Evolutionary conservation across 805 yeast genomes (phyloP), one percentile per base, ranked within the genome.

Genomic region (Starmerella floricola): DNA sequence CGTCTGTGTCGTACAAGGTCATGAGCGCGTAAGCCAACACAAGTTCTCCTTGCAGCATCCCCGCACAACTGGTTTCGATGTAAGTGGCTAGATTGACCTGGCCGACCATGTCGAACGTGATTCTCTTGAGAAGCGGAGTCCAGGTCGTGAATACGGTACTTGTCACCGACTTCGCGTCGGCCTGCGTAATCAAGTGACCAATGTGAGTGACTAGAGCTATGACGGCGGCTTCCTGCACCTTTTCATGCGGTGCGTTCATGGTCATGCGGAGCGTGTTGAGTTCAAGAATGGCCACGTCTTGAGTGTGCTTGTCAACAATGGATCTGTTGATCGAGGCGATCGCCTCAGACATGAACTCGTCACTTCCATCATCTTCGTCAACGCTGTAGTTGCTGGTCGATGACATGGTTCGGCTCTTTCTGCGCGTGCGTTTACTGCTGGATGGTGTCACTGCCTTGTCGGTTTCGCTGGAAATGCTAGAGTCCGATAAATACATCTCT

Each of bases 221-320:
- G 28, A 76, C 66, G 0, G 95, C 84, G 4, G 94, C 94, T 24
- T 66, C 62, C 58, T 96, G 74, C 12, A 91, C 96, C 57, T 87
- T 95, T 55, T 84, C 93, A 61, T 91, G 88, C 0, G 91, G 73
- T 15, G 86, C 98, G 59, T 91, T 85, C 91, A 87, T 81, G 55
- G 95, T 84, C 98, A 91, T 88, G 64, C 97, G 73, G 56, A 91
- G 69, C 0, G 98, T 91, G 59, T 88, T 88, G 55, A 91, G 72
- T 64, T 91, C 98, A 46, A 91, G 66, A 49, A 85, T 64, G 0
- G 98, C 96, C 12, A 95, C 87, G 58, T 88, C 96, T 46, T 85
- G 69, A 55, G 83, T 94, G 62, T 91, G 98, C 60, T 85, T 82
- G 56, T 87, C 79, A 52, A 82, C 88, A 62, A 91, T 72, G 1